Conservation (phyloP, 2,329 filamentous ascomycete species). For the Penicillium sp. region DNA sequence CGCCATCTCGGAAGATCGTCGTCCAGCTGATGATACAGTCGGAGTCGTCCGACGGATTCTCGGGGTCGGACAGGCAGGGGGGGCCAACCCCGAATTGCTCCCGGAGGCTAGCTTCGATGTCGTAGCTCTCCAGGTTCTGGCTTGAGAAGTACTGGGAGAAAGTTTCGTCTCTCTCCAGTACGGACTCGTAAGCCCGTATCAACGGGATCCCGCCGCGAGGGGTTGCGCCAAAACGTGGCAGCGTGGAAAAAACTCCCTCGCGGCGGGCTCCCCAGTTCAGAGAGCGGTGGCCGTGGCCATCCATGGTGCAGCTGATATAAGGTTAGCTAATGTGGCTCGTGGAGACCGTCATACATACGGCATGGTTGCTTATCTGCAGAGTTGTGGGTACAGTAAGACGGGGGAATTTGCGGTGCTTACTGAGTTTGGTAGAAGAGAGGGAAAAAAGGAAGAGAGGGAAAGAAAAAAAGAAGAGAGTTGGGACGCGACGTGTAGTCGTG, state of each 20-base stretch:
- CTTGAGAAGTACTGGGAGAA: conserved; percentile 8
- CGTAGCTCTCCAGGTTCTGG: conserved; percentile 4
- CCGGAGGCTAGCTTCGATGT: neutral
- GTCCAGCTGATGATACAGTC: neutral
- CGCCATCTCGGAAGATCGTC: conserved; percentile 4
- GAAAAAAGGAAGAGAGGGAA: neutral
- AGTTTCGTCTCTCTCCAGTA: conserved; percentile 5
- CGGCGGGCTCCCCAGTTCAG: conserved; percentile 4
- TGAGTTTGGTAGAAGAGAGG: neutral
- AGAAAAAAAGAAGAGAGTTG: neutral
- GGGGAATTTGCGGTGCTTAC: too few species aligned
- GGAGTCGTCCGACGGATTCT: neutral
- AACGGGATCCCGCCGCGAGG: neutral
- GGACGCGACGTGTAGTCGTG: neutral
- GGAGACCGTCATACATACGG: neutral
- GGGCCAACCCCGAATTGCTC: neutral
- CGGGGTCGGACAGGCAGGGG: neutral
- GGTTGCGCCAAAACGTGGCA: conserved; percentile 1
- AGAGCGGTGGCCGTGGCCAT: neutral
- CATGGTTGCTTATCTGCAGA: neutral
- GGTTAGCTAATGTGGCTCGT: neutral
- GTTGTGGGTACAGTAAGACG: neutral
- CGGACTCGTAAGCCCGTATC: conserved; percentile 1
- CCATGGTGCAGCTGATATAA: neutral
- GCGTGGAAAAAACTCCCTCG: neutral